Conservation (phyloP, 2,329 filamentous ascomycete species). For the Exserohilum turcica region DNA sequence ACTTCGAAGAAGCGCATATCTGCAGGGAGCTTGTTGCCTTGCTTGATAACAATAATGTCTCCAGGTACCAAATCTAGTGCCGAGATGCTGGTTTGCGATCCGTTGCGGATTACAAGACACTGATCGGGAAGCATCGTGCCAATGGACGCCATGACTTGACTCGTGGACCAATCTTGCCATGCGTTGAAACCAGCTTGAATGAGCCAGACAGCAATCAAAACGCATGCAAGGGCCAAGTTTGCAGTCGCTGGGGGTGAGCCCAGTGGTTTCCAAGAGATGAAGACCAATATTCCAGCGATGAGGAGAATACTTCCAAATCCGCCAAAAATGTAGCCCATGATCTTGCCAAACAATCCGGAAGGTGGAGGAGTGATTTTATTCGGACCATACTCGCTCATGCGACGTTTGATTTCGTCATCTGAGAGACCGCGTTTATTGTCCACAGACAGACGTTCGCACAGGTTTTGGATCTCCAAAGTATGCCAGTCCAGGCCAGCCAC, state of each 20-base stretch:
- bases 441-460: conserved; percentile 64
- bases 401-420: conserved; percentile 59
- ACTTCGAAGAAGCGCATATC: conserved; percentile 73
- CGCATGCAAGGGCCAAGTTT: conserved; percentile 74
- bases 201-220: conserved; percentile 71
- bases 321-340: conserved; percentile 74
- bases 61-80: conserved; percentile 71
- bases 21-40: conserved; percentile 75
- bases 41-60: conserved; percentile 70
- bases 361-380: conserved; percentile 71
- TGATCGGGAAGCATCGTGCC: conserved; percentile 79
- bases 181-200: conserved; percentile 63
- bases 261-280: conserved; percentile 76
- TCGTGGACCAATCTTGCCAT: conserved; percentile 73
- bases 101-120: conserved; percentile 68
- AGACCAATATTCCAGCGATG: conserved; percentile 71
- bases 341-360: conserved; percentile 62
- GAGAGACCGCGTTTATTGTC: conserved; percentile 65
- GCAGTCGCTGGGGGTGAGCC: conserved; percentile 72
- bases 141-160: conserved; percentile 78
- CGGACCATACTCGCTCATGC: conserved; percentile 64
- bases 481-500: conserved; percentile 70
- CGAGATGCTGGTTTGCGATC: conserved; percentile 55
- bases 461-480: conserved; percentile 61
- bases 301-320: conserved; percentile 76